Base-by-base conservation (phyloP, 1,284 basidiomycete genomes). In the Apiotrichum sp. region DNA sequence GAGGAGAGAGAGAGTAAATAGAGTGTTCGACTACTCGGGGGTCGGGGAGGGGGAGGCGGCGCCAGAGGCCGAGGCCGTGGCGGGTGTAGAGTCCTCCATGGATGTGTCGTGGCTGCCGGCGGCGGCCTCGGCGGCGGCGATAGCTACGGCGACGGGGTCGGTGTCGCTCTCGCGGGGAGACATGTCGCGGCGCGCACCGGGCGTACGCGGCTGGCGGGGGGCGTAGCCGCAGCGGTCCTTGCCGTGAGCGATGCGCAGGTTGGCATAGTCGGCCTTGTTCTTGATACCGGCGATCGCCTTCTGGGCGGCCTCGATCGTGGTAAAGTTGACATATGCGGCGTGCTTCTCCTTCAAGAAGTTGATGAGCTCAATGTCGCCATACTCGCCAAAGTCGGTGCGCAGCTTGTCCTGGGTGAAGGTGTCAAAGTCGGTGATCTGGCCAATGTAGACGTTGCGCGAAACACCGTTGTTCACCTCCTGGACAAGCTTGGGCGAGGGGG, bases 291-390 rank as follows among this genome's bases (percentile, higher is more conserved):
- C 91, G 66, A 96, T 93, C 16, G 93, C 91, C 79, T 96, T 96
- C 80, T 93, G 92, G 31, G 92, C 92, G 65, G 92, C 90, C 53
- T 87, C 85, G 65, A 96, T 86, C 76, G 92, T 91, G 48, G 85
- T 86, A 68, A 91, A 96, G 80, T 96, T 97, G 69, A 95, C 88
- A 73, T 95, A 97, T 36, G 89, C 90, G 68, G 90, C 93, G 76
- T 92, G 89, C 86, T 96, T 96, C 76, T 95, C 91, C 77, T 87
- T 89, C 66, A 96, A 80, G 78, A 90, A 92, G 77, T 96, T 96
- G 75, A 97, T 86, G 57, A 95, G 83, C 78, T 97, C 93, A 63
- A 97, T 92, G 59, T 95, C 74, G 33, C 93, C 92, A 74, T 83
- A 95, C 76, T 92, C 89, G 53, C 85, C 86, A 78, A 95, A 95